Percentiles rank a stretch among this genome's conserved stretches.
Evolutionary conservation across 2,329 filamentous ascomycete genomes (phyloP).

Genomic region (Cadophora sp.): DNA sequence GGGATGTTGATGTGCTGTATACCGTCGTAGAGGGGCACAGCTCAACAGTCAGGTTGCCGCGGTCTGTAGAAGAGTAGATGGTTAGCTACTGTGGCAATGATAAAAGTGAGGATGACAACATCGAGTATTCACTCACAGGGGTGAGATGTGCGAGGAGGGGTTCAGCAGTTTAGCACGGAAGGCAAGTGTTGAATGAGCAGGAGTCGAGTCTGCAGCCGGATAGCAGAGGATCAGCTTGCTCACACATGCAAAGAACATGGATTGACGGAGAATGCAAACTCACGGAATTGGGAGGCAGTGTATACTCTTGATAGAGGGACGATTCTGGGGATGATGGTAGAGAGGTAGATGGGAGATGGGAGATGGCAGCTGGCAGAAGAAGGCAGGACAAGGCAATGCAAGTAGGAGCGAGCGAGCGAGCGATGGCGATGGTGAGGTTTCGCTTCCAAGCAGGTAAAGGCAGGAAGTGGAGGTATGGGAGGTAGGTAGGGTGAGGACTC

Average conservation of each 20-base stretch:
- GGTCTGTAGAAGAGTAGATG: neutral
- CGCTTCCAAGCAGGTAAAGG: neutral
- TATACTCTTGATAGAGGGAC: neutral
- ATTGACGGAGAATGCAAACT: neutral
- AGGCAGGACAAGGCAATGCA: neutral
- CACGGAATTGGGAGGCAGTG: neutral
- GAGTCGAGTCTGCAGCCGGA: slow-evolving; percentile 9
- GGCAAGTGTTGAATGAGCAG: slow-evolving; percentile 1
- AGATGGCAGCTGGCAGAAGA: neutral
- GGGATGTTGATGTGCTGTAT: neutral
- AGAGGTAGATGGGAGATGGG: neutral
- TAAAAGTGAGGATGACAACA: neutral
- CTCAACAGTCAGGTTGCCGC: neutral
- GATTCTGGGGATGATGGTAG: neutral
- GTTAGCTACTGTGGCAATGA: neutral
- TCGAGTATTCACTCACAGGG: slow-evolving; percentile 7
- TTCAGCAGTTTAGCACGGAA: neutral
- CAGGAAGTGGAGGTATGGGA: too few species aligned
- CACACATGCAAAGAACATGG: neutral
- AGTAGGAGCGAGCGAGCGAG: neutral
- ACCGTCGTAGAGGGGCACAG: neutral
- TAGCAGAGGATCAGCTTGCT: slow-evolving; percentile 13
- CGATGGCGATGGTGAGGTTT: slow-evolving; percentile 4
- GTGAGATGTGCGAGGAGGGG: neutral
- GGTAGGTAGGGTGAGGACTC: neutral